Conservation (phyloP, 2,329 filamentous ascomycete species). For the Pseudonectria buxi region DNA sequence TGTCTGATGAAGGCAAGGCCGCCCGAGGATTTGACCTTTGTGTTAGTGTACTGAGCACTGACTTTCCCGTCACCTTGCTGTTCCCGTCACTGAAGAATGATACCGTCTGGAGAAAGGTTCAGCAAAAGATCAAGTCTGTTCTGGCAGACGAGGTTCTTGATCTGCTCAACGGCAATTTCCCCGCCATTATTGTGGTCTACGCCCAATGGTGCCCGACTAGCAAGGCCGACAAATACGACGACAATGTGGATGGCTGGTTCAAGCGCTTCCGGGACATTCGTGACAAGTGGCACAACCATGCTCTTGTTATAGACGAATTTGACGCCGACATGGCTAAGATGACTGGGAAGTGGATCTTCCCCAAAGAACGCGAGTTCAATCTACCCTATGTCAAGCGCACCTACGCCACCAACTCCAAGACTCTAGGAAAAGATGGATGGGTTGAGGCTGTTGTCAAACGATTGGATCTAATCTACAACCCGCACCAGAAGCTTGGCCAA, state of each 20-base stretch:
- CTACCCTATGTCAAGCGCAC: slow-evolving; percentile 43
- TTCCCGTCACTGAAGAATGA: slow-evolving; percentile 29
- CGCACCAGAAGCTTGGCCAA: slow-evolving; percentile 4
- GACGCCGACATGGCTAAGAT: slow-evolving; percentile 39
- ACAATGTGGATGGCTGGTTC: slow-evolving; percentile 30
- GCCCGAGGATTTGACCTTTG: slow-evolving; percentile 42
- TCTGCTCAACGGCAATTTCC: slow-evolving; percentile 30
- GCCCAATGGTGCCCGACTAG: slow-evolving; percentile 41
- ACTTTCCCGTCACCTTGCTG: slow-evolving; percentile 29
- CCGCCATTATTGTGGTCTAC: slow-evolving; percentile 37
- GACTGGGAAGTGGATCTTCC: slow-evolving; percentile 40
- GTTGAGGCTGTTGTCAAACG: slow-evolving; percentile 17
- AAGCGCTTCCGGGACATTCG: slow-evolving; percentile 32
- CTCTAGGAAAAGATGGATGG: slow-evolving; percentile 34
- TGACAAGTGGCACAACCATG: slow-evolving; percentile 16
- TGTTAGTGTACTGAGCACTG: slow-evolving; percentile 38
- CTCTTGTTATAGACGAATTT: slow-evolving; percentile 22
- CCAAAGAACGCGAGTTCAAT: slow-evolving; percentile 38
- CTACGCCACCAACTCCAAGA: slow-evolving; percentile 36
- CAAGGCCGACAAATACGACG: slow-evolving; percentile 29
- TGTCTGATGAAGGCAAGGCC: slow-evolving; percentile 36
- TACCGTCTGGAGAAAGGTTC: slow-evolving; percentile 10
- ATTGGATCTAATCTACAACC: slow-evolving; percentile 14
- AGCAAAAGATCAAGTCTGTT: slow-evolving; percentile 28
- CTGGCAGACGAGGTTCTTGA: slow-evolving; percentile 32